These are phyloP conservation scores for Phlebopus sp. DNA, from an alignment of 1,284 basidiomycete species.

Conservation along the genomic window DNA sequence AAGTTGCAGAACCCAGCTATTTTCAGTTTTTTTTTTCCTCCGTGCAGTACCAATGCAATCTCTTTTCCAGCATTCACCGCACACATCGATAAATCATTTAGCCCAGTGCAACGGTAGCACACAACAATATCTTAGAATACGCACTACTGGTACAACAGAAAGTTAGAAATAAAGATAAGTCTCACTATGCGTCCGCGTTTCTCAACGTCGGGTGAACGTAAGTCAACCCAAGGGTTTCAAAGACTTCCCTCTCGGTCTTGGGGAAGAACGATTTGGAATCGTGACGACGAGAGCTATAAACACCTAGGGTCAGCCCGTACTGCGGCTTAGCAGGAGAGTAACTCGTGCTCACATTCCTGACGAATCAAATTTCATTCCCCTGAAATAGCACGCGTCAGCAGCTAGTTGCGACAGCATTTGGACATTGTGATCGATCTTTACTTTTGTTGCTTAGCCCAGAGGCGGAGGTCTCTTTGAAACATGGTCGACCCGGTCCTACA, in stretches of 20 bases:
- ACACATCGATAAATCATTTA: not conserved
- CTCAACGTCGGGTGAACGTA: constrained; percentile 69
- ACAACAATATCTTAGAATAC: not conserved
- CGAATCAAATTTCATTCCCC: constrained; percentile 78
- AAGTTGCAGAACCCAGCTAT: too few species aligned
- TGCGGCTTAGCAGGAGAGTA: too few species aligned
- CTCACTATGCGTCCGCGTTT: constrained; percentile 56
- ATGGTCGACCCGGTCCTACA: constrained; percentile 75
- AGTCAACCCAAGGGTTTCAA: constrained; percentile 61
- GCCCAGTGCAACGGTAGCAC: not conserved
- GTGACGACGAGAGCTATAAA: constrained; percentile 54
- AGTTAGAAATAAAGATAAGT: not conserved
- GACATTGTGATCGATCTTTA: constrained; percentile 22
- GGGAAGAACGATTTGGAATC: constrained; percentile 60
- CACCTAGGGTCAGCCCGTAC: constrained; percentile 11
- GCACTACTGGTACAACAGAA: not conserved
- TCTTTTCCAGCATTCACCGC: not conserved
- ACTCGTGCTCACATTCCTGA: constrained; percentile 58
- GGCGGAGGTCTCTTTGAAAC: constrained; percentile 77
- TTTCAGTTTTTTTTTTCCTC: too few species aligned
- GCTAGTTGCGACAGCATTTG: not conserved
- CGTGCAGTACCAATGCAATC: not conserved
- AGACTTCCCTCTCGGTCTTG: constrained; percentile 66
- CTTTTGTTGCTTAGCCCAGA: constrained; percentile 66
- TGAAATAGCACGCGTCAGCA: constrained; percentile 27